A percentile compares a stretch with the other conserved stretches of the same genome.
These are phyloP conservation scores for Nothophytophthora sp. DNA, from an alignment of 352 stramenopile genomes.

Conservation along the genomic window DNA sequence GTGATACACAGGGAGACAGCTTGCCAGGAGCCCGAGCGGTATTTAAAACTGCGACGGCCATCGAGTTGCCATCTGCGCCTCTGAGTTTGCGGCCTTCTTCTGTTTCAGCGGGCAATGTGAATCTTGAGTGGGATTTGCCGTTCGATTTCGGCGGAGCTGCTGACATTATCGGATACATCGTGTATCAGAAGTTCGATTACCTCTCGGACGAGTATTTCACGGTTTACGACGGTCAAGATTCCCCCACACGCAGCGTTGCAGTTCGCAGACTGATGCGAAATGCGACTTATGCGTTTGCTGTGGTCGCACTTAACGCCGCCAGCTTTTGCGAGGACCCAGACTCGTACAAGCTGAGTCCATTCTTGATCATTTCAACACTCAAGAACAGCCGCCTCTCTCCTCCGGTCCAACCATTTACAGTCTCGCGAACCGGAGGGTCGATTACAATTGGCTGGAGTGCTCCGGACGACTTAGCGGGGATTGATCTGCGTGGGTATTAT, in stretches of 20 bases:
- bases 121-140: slow-evolving; percentile 50
- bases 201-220: slow-evolving; percentile 28
- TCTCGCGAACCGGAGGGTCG: slow-evolving; percentile 37
- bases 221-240: slow-evolving; percentile 60
- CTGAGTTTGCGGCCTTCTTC: slow-evolving; percentile 29
- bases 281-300: slow-evolving; percentile 40
- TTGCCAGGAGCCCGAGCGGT: slow-evolving; percentile 10
- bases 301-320: slow-evolving; percentile 45
- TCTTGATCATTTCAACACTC: slow-evolving; percentile 38
- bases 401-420: slow-evolving; percentile 18
- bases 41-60: slow-evolving; percentile 20
- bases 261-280: slow-evolving; percentile 32
- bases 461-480: slow-evolving; percentile 52
- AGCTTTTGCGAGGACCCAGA: slow-evolving; percentile 47
- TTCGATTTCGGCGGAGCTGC: slow-evolving; percentile 45
- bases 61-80: slow-evolving; percentile 46
- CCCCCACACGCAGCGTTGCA: slow-evolving; percentile 13
- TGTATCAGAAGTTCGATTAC: slow-evolving; percentile 39
- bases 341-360: slow-evolving; percentile 18
- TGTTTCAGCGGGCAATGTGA: slow-evolving; percentile 56
- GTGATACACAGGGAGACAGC: slow-evolving; percentile 48
- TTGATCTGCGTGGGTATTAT: slow-evolving; percentile 40
- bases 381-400: slow-evolving; percentile 25
- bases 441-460: slow-evolving; percentile 46
- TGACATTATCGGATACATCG: slow-evolving; percentile 49